Percentiles rank a stretch among this genome's conserved stretches.
Conservation (phyloP, 352 stramenopile species). For the Globisporangium lucens region DNA sequence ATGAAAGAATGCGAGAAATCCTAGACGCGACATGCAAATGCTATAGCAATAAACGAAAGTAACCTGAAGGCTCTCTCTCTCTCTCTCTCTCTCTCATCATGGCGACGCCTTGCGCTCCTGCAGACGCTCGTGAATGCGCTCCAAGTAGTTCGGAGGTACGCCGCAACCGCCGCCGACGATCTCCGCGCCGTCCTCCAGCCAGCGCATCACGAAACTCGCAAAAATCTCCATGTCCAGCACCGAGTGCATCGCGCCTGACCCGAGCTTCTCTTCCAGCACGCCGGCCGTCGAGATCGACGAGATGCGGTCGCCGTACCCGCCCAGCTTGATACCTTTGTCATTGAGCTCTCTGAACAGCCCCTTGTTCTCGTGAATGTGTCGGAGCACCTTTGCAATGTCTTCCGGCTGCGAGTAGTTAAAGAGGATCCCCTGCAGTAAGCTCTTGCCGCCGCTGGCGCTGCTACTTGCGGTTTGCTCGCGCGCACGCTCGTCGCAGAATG, state of each 20-base stretch:
- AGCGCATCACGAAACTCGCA: constrained; percentile 68
- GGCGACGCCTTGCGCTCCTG: not conserved
- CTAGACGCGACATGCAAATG: not conserved
- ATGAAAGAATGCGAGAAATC: too few species aligned
- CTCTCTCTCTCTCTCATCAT: not conserved
- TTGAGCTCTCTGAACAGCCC: constrained; percentile 28
- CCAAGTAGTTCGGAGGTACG: constrained; percentile 82
- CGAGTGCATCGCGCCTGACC: constrained; percentile 61
- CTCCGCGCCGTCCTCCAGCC: constrained; percentile 64
- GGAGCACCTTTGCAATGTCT: constrained; percentile 83
- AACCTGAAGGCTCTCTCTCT: too few species aligned
- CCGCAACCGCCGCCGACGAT: constrained; percentile 90
- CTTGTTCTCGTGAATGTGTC: constrained; percentile 37
- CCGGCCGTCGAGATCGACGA: constrained; percentile 62
- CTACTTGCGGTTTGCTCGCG: constrained; percentile 17
- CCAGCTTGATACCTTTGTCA: constrained; percentile 43
- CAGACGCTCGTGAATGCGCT: constrained; percentile 10
- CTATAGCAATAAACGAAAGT: not conserved
- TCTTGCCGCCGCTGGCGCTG: not conserved
- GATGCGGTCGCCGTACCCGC: constrained; percentile 88
- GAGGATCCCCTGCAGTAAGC: constrained; percentile 62
- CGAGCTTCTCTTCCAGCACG: constrained; percentile 65
- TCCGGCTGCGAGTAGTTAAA: constrained; percentile 93
- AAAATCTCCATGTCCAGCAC: constrained; percentile 76
- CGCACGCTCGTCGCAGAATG: constrained; percentile 23